Evolutionary conservation across 768 basidiomycete genomes (phyloP).

Genomic region (Russula sp.): DNA sequence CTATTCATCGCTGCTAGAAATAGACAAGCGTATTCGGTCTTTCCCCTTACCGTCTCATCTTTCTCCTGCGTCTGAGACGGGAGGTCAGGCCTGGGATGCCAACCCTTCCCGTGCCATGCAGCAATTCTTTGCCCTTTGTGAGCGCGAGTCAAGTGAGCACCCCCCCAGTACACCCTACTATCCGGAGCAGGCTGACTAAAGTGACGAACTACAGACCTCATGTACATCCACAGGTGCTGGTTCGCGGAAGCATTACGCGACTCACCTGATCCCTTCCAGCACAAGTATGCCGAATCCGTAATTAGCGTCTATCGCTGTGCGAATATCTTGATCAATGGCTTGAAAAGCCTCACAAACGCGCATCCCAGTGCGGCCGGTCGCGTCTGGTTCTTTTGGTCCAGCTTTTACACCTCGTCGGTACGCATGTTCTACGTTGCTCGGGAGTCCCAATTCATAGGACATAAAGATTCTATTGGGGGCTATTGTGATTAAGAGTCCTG

Average conservation of each 20-base stretch:
- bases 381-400: conserved; percentile 50
- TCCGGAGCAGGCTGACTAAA: neutral
- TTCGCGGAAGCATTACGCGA: conserved; percentile 43
- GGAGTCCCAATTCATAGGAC: neutral
- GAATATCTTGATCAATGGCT: conserved; percentile 36
- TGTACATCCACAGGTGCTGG: conserved; percentile 41
- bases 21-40: conserved; percentile 47
- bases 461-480: conserved; percentile 41
- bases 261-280: conserved; percentile 37
- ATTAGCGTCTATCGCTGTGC: conserved; percentile 41
- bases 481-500: conserved; percentile 42
- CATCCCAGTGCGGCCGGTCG: conserved; percentile 33
- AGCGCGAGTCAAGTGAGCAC: conserved; percentile 44
- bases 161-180: neutral
- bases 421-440: conserved; percentile 15
- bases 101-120: conserved; percentile 38
- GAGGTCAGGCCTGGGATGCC: conserved; percentile 35
- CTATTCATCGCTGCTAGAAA: conserved; percentile 42
- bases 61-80: conserved; percentile 34
- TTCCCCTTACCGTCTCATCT: conserved; percentile 42
- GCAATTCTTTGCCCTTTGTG: conserved; percentile 39
- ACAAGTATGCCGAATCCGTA: conserved; percentile 43
- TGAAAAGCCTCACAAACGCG: conserved; percentile 34
- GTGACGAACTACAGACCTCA: conserved; percentile 18
- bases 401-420: conserved; percentile 45